These are phyloP conservation scores for Glycine latifolia DNA, from an alignment of 306 rosid species.

Conservation along the genomic window DNA sequence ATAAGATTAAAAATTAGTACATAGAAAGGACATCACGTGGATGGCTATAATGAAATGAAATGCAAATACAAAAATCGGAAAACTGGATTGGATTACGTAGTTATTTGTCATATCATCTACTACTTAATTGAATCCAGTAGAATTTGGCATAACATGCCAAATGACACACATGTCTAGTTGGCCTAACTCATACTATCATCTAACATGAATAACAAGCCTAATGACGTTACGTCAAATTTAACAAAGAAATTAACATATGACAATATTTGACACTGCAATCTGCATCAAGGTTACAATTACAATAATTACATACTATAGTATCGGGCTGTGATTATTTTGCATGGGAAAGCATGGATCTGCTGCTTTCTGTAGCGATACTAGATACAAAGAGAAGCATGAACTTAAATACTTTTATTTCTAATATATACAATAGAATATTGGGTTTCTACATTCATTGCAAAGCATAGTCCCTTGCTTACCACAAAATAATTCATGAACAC, in stretches of 20 bases:
- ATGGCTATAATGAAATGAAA: no score
- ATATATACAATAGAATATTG: background rate
- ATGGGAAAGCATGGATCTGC: background rate
- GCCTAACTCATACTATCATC: background rate
- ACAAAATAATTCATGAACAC: conserved; percentile 22
- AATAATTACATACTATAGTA: conserved; percentile 26
- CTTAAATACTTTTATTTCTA: background rate
- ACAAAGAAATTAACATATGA: background rate
- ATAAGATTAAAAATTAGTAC: no score
- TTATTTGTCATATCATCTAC: no score
- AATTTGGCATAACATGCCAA: no score
- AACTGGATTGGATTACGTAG: no score
- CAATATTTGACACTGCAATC: background rate
- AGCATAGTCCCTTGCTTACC: background rate
- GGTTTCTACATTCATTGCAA: conserved; percentile 25
- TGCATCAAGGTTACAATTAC: conserved; percentile 9
- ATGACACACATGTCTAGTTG: no score
- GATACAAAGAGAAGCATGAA: background rate
- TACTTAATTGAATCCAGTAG: no score
- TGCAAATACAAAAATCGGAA: no score
- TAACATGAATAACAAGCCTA: background rate
- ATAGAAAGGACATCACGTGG: no score
- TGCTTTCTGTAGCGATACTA: background rate
- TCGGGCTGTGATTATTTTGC: background rate
- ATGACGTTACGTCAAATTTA: background rate